These are phyloP conservation scores for Cyberlindnera maritima DNA, from an alignment of 805 yeast species.

Conservation along the genomic window DNA sequence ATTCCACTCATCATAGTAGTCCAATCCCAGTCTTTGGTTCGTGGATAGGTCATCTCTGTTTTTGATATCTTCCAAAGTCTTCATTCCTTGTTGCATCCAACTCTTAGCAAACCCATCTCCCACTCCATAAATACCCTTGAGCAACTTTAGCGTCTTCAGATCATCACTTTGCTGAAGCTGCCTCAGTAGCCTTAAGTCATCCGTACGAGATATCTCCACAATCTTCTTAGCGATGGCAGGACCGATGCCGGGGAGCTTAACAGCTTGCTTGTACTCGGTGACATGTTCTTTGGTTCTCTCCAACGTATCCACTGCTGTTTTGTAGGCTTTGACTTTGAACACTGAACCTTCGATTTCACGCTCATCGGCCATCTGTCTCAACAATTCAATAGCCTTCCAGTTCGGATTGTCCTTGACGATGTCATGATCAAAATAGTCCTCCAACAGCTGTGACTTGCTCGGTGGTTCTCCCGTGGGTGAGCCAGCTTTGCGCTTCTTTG, in stretches of 20 bases:
- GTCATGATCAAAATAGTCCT: slow-evolving; percentile 6
- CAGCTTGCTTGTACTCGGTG: slow-evolving; percentile 37
- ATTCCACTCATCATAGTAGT: slow-evolving; percentile 46
- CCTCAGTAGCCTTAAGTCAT: slow-evolving; percentile 26
- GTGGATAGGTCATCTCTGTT: slow-evolving; percentile 28
- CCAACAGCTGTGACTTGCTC: slow-evolving; percentile 10
- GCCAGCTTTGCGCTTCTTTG: slow-evolving; percentile 3
- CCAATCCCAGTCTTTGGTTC: slow-evolving; percentile 38
- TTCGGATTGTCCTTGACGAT: slow-evolving; percentile 23
- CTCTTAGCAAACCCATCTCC: slow-evolving; percentile 41
- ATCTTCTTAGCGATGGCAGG: slow-evolving; percentile 40
- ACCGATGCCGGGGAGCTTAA: slow-evolving; percentile 40
- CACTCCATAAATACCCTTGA: slow-evolving; percentile 47
- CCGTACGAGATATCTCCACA: slow-evolving; percentile 43
- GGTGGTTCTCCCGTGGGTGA: neutral
- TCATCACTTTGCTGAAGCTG: slow-evolving; percentile 27
- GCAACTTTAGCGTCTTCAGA: slow-evolving; percentile 28
- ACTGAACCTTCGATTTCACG: slow-evolving; percentile 30
- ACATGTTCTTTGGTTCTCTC: slow-evolving; percentile 30
- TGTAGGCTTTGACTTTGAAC: slow-evolving; percentile 40
- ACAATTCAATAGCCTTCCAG: slow-evolving; percentile 17
- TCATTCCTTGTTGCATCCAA: slow-evolving; percentile 38
- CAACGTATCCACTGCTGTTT: slow-evolving; percentile 40
- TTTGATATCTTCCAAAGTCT: slow-evolving; percentile 38
- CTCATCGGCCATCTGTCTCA: slow-evolving; percentile 23